Evolutionary conservation across 108 stramenopile species (phyloP).

Genomic region (Pseudonitzschia delicatissima): DNA sequence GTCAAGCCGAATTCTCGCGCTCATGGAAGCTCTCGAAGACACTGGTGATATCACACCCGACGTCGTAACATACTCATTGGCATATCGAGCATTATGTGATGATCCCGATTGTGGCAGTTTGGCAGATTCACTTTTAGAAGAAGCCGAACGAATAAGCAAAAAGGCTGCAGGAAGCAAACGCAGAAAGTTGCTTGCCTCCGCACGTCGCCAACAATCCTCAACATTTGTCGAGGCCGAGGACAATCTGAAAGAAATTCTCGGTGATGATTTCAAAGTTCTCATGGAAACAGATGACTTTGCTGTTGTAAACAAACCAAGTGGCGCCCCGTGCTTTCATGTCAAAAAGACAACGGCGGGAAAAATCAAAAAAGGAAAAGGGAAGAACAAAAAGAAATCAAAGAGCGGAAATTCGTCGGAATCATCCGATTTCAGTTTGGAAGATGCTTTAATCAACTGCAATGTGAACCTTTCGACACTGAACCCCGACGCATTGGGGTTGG

Average conservation of each 20-base stretch:
- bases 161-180: slow-evolving; percentile 59
- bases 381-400: slow-evolving; percentile 18
- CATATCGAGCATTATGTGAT: slow-evolving; percentile 18
- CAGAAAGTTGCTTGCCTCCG: slow-evolving; percentile 53
- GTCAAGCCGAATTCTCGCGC: neutral
- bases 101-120: neutral
- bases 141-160: slow-evolving; percentile 46
- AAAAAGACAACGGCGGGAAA: slow-evolving; percentile 64
- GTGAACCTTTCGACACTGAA: slow-evolving; percentile 66
- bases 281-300: slow-evolving; percentile 55
- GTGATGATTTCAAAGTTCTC: slow-evolving; percentile 52
- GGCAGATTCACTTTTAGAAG: slow-evolving; percentile 46
- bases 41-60: slow-evolving; percentile 23
- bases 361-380: slow-evolving; percentile 32
- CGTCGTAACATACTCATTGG: slow-evolving; percentile 29
- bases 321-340: slow-evolving; percentile 60
- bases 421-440: slow-evolving; percentile 64
- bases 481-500: slow-evolving; percentile 56
- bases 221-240: slow-evolving; percentile 25
- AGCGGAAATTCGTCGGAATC: neutral
- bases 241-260: slow-evolving; percentile 38
- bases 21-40: slow-evolving; percentile 13
- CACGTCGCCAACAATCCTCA: slow-evolving; percentile 26
- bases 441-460: slow-evolving; percentile 57
- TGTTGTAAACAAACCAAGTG: slow-evolving; percentile 66